Conservation (phyloP, 306 rosid genomes). For the Gastrolobium bilobum region DNA sequence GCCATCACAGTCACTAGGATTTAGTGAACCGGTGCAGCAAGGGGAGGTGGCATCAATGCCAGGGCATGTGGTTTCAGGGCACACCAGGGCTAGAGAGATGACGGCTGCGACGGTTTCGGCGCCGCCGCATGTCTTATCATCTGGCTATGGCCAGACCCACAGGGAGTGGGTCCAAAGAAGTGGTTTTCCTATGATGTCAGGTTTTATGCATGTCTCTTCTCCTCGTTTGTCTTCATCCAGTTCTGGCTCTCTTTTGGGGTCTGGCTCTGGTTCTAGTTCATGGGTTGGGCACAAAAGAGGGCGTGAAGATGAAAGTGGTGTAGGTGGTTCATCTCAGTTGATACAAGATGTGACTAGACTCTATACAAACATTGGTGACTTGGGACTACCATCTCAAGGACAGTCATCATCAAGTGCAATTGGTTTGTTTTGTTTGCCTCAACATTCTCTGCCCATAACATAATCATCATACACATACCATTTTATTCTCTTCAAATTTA, state of each 20-base stretch:
- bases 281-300: conserved; percentile 76
- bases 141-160: conserved; percentile 50
- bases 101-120: conserved; percentile 64
- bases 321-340: conserved; percentile 18
- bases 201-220: conserved; percentile 50
- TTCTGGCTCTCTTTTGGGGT: conserved; percentile 44
- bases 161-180: conserved; percentile 50
- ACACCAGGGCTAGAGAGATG: background rate
- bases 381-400: conserved; percentile 43
- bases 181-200: conserved; percentile 50
- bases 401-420: conserved; percentile 61
- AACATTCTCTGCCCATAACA: background rate
- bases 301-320: conserved; percentile 58
- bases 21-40: background rate
- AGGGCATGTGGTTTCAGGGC: background rate
- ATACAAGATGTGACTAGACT: conserved; percentile 39
- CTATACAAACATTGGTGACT: conserved; percentile 47
- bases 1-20: background rate
- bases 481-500: background rate
- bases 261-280: conserved; percentile 42
- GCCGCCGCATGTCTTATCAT: conserved; percentile 55
- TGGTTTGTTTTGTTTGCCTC: background rate
- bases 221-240: conserved; percentile 44
- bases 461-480: background rate
- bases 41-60: conserved; percentile 37